phyloP scores from a whole-genome alignment of 2,329 filamentous ascomycete species.

The Trichoderma cornu-damae region DNA sequence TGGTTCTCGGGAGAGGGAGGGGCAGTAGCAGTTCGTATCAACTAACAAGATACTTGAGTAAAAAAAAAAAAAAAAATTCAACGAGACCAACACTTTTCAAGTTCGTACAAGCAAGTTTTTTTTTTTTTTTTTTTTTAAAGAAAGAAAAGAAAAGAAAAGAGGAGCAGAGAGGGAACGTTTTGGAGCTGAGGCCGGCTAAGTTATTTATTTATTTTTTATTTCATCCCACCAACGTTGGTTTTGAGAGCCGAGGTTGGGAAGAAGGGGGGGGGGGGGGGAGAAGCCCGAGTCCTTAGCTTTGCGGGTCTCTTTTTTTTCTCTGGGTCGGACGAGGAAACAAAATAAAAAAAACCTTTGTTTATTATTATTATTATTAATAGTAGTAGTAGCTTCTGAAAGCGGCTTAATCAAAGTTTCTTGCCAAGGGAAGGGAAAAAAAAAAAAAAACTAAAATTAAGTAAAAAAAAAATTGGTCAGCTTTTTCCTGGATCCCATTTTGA shows the following conservation, averaged over 20 bases:
- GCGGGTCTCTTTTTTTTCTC: slow-evolving; percentile 4
- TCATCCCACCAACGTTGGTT: not conserved
- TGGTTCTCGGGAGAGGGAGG: not conserved
- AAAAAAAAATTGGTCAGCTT: not conserved
- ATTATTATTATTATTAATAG: too few relatives aligned
- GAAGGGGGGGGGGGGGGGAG: too few relatives aligned
- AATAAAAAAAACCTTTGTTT: not conserved
- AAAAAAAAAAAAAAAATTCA: too few relatives aligned
- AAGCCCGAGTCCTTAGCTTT: not conserved
- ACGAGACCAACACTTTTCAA: too few relatives aligned
- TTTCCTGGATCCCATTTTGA: too few relatives aligned
- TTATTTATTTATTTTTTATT: slow-evolving; percentile 3
- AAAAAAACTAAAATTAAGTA: not conserved
- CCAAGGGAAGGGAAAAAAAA: not conserved
- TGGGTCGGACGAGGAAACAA: not conserved
- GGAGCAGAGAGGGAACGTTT: too few relatives aligned
- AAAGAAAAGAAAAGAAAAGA: too few relatives aligned
- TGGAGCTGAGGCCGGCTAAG: not conserved
- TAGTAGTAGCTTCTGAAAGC: slow-evolving; percentile 15
- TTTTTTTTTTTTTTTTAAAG: too few relatives aligned
- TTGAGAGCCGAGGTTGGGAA: slow-evolving; percentile 1
- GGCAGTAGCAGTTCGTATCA: not conserved
- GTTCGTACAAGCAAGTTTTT: too few relatives aligned
- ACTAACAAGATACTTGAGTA: too few relatives aligned
- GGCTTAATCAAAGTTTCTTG: not conserved